phyloP scores from a whole-genome alignment of 2,329 filamentous ascomycete genomes.

The Xylariaceae sp. region DNA sequence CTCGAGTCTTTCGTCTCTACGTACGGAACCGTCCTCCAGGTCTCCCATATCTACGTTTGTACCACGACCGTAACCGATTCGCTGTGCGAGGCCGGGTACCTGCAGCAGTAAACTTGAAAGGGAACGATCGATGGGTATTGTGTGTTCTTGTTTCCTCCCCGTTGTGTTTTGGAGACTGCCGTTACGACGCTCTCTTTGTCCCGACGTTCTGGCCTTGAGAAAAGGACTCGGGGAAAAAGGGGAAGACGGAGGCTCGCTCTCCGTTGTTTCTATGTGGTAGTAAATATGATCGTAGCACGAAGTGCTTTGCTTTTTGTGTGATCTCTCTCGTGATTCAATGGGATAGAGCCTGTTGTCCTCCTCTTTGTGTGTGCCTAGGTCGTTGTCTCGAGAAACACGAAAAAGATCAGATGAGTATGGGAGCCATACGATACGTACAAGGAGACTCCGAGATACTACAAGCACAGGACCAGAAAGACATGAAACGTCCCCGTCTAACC shows the following conservation, averaged over 20 bases:
- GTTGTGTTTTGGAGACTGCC: background rate
- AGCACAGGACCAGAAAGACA: background rate
- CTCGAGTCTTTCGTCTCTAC: background rate
- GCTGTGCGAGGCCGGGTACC: conserved; percentile 6
- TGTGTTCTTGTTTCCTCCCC: background rate
- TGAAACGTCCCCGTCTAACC: background rate
- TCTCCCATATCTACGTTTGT: conserved; percentile 3
- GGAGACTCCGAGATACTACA: background rate
- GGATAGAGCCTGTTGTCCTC: background rate
- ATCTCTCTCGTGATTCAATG: background rate
- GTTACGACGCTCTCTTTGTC: background rate
- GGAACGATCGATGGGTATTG: background rate
- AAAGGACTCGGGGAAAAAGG: too few relatives aligned
- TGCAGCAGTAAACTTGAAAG: background rate
- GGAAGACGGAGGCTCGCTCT: background rate
- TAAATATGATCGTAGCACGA: too few relatives aligned
- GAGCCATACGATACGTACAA: background rate
- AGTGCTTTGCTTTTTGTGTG: too few relatives aligned
- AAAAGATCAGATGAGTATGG: too few relatives aligned
- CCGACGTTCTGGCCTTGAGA: too few relatives aligned
- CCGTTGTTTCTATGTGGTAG: too few relatives aligned
- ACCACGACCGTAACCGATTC: conserved; percentile 1
- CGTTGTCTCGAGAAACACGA: too few relatives aligned
- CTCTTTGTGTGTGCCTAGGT: background rate
- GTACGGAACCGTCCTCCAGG: background rate